Percentiles rank a stretch among this genome's conserved stretches.
phyloP scores from a whole-genome alignment of 352 stramenopile genomes.

The Pythium chondricola region DNA sequence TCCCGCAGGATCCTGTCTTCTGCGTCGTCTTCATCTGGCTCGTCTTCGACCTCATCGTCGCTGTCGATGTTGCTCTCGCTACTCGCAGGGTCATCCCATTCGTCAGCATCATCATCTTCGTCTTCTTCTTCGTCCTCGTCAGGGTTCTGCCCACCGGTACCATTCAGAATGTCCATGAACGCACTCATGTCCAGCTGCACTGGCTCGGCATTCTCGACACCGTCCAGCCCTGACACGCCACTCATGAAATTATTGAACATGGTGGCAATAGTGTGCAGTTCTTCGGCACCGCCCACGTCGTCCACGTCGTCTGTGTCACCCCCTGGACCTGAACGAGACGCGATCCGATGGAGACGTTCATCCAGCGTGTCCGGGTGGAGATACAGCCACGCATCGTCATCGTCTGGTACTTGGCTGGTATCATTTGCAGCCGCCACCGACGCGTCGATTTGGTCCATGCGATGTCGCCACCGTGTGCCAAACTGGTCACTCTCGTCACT shows the following conservation, averaged over 20 bases:
- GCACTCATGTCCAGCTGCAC: slow-evolving; percentile 64
- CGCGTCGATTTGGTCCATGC: slow-evolving; percentile 34
- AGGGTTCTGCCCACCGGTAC: slow-evolving; percentile 7
- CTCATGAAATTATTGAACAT: slow-evolving; percentile 78
- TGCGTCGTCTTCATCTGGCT: slow-evolving; percentile 18
- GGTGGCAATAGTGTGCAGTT: slow-evolving; percentile 57
- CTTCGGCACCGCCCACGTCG: slow-evolving; percentile 36
- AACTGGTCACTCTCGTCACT: slow-evolving; percentile 37
- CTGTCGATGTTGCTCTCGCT: slow-evolving; percentile 24
- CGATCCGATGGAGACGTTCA: slow-evolving; percentile 35
- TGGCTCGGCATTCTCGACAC: slow-evolving; percentile 45
- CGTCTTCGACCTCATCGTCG: slow-evolving; percentile 21
- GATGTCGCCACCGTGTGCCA: slow-evolving; percentile 26
- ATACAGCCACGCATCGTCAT: slow-evolving; percentile 78
- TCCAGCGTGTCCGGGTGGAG: slow-evolving; percentile 71
- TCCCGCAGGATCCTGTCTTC: slow-evolving; percentile 38
- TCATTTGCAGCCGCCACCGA: slow-evolving; percentile 6
- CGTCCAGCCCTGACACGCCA: slow-evolving; percentile 52
- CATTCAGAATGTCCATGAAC: slow-evolving; percentile 63
- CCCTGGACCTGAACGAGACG: background rate
- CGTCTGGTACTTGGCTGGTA: slow-evolving; percentile 23
- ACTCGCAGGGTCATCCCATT: slow-evolving; percentile 7
- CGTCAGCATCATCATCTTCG: slow-evolving; percentile 15
- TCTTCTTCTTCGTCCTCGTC: slow-evolving; percentile 11
- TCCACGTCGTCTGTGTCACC: background rate